Base-by-base conservation (phyloP, 768 basidiomycete genomes). In the Tricholomella constricta region DNA sequence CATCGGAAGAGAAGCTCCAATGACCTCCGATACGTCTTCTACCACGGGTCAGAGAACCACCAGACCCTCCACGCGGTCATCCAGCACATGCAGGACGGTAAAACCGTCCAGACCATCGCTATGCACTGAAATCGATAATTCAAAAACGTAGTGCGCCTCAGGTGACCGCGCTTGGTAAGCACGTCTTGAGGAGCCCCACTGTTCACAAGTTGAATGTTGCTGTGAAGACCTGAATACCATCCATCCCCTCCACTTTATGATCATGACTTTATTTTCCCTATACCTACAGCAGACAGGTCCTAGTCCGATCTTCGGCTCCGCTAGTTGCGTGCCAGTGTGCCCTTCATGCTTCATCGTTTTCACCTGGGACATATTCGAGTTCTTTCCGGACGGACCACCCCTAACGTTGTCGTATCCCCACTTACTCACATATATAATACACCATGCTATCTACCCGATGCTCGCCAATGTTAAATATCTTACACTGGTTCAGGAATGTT, bases 1-100 rank as follows among this genome's bases (percentile, higher is more conserved):
- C 71, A 68, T 52, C 69, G 70, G 53, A 73, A 73, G 55, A 67
- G 66, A 57, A 65, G 69, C 36, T 71, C 67, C 1, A 59, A 55
- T 26, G 66, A 72, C 37, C 54, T 73, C 25, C 66, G 70, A 19
- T 65, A 66, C 32, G 68, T 67, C 35, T 71, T 62, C 48, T 58
- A 58, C 31, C 60, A 42, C 27, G 40, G 52, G 41, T 23, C 52
- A 17, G 40, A 51, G 49, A 32, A 35, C 2, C 41, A 15, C 7
- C n/a, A 31, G 14, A 10, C 25, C n/a, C 45, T 17, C 2, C 31
- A 9, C 19, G 10, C 37, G 12, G 15, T 19, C 20, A 34, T 26
- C 20, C 49, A 25, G 20, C 26, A 23, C 34, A 34, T 14, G 10
- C 26, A 22, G 38, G 11, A 40, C 38, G 20, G 10, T 11, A 22